Evolutionary conservation across 805 yeast genomes (phyloP), one percentile per base, ranked within the genome.

Genomic region (Suhomyces canberraensis): DNA sequence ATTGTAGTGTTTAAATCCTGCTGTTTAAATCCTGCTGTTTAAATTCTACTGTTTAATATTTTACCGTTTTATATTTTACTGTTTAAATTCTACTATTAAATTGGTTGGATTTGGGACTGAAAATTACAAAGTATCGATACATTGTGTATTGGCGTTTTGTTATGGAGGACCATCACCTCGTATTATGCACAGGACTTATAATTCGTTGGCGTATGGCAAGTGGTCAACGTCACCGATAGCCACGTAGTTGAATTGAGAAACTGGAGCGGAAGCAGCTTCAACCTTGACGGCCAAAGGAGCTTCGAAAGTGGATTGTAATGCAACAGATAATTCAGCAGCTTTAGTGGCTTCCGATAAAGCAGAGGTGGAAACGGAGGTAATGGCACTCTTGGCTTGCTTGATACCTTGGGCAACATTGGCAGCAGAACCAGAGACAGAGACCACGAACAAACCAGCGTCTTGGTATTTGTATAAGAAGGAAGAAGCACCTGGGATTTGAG

Each of bases 121-220:
- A n/a, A n/a, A n/a, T n/a, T n/a, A n/a, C n/a, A n/a, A n/a, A n/a
- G n/a, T n/a, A n/a, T 24, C 29, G 29, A 26, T 26, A 26, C 29
- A 26, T 15, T 26, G 29, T 26, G 14, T 26, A 15, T 26, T 15
- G 16, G 16, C 22, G 22, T 20, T 7, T 20, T 20, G 22, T 26
- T 26, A 26, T 11, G 17, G 13, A 26, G 16, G 29, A 26, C 16
- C 13, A 26, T 26, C 17, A 26, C 29, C 16, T 16, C 18, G 21
- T n/a, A 29, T 29, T 24, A 24, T 32, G 28, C 29, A 30, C 26
- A 22, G 27, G 34, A 14, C 25, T 50, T 84, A 85, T 68, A 91
- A 81, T 72, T 93, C 96, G 64, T 84, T 89, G 54, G 84, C 82
- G 64, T 73, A 84, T 56, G 98, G 97, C 69, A 91, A 79, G 48